A percentile compares a stretch with the other conserved stretches of the same genome.
phyloP scores from a whole-genome alignment of 108 stramenopile genomes.

The Nitzschia sp. region DNA sequence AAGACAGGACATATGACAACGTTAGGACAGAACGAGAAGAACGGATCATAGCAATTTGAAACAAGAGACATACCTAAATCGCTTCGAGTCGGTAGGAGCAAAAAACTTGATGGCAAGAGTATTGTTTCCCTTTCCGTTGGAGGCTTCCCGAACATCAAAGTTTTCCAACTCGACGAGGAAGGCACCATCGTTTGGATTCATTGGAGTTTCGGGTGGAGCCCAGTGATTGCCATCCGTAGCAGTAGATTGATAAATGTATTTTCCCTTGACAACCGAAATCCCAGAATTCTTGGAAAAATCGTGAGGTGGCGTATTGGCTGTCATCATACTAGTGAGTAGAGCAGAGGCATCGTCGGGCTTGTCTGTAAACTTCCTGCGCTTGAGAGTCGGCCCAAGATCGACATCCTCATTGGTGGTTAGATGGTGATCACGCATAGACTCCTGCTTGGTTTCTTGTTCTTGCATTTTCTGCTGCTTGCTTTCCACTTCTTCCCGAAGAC shows the following conservation, averaged over 20 bases:
- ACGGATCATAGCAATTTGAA: not conserved
- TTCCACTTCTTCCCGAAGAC: conserved; percentile 50
- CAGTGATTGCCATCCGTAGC: conserved; percentile 37
- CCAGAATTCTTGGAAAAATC: conserved; percentile 73
- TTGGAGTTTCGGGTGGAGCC: conserved; percentile 55
- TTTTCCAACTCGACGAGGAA: conserved; percentile 60
- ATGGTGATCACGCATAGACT: conserved; percentile 44
- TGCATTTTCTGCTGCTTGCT: conserved; percentile 28
- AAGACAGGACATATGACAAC: not conserved
- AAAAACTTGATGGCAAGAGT: conserved; percentile 84
- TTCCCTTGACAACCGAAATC: conserved; percentile 42
- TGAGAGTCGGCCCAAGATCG: conserved; percentile 29
- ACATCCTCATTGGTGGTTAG: conserved; percentile 39
- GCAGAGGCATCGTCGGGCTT: conserved; percentile 34
- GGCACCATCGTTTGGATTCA: conserved; percentile 62
- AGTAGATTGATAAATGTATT: conserved; percentile 45
- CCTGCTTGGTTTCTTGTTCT: conserved; percentile 38
- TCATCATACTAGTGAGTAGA: conserved; percentile 70
- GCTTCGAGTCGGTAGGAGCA: conserved; percentile 66
- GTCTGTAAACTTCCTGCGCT: conserved; percentile 32
- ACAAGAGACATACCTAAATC: conserved; percentile 47
- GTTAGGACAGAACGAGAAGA: not conserved
- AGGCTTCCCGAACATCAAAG: conserved; percentile 53
- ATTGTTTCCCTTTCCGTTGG: conserved; percentile 57
- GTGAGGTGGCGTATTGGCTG: conserved; percentile 66